Base-by-base conservation (phyloP, 2,329 filamentous ascomycete genomes). In the Fusarium phyllophilum region DNA sequence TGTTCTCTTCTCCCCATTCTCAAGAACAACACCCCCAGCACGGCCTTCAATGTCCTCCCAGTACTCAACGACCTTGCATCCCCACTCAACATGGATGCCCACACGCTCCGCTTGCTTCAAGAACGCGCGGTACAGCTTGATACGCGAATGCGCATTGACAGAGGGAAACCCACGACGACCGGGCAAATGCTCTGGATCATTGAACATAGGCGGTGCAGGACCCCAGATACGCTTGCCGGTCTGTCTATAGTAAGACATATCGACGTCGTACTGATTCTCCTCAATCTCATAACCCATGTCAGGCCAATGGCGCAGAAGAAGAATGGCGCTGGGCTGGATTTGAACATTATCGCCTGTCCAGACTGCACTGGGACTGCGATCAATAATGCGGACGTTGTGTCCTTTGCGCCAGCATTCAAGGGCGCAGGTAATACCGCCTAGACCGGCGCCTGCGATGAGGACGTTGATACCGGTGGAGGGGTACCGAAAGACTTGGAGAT, bases 361-460 rank as follows among this genome's bases (percentile, higher is more conserved):
- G 12, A 73, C 17, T 4, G 70, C 56, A 4, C 66, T 33, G 2
- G 66, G 51, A n/a, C 66, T 71, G 14, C 70, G 46, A 15, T 73
- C 70, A 3, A 73, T 24, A 8, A 73, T 44, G 20, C 70, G 70
- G 6, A 73, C 70, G 5, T 68, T 73, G 14, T 73, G 70, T 8
- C 70, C 70, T 38, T 73, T 73, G 9, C 70, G 70, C 70, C 70
- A 73, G 6, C 70, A 73, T 36, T 73, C 70, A 8, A 73, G 70
- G 1, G 70, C 70, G 4, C 70, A 73, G 0, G 70, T 71, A 0
- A 73, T 51, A 0, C 70, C 70, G 2, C 70, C 70, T 1, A 73
- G 46, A 3, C 70, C 70, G 3, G 70, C 70, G 15, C 70, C 70
- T 0, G 70, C 66, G 6, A 73, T 73, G 31, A 73, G 56, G 5